Evolutionary conservation across 176 grass and related monocot genomes (phyloP).

Genomic region (Olyra latifolia): DNA sequence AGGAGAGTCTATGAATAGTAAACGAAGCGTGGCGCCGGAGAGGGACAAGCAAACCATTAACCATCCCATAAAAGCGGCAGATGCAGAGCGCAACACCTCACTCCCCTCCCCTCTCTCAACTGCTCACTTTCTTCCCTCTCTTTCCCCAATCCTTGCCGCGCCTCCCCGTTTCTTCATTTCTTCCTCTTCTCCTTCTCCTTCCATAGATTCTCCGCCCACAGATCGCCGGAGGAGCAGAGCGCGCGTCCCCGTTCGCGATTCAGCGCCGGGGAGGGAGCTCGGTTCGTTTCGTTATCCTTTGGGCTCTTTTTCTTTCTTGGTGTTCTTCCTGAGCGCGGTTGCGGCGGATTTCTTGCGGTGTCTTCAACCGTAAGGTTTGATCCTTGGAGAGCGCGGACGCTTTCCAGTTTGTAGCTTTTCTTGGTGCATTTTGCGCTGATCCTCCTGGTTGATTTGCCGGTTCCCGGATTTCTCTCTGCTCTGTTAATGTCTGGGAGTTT

Average conservation of each 20-base stretch:
- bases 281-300: not conserved
- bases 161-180: not conserved
- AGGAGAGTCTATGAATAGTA: too few species aligned
- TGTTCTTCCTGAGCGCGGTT: not conserved
- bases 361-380: not conserved
- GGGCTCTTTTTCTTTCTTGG: not conserved
- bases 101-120: not conserved
- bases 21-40: not conserved
- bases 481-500: conserved; percentile 11
- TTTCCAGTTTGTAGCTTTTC: not conserved
- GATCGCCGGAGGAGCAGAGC: conserved; percentile 1
- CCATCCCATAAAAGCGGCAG: not conserved
- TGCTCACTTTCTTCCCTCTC: not conserved
- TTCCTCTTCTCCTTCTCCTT: not conserved
- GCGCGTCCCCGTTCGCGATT: conserved; percentile 8
- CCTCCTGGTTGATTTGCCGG: not conserved
- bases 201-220: conserved; percentile 15
- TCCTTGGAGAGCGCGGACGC: not conserved
- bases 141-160: not conserved
- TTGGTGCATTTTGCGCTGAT: not conserved
- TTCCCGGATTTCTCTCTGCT: not conserved
- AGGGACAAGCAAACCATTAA: not conserved
- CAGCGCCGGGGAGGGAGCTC: not conserved
- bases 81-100: not conserved
- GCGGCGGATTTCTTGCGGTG: not conserved